phyloP scores from a whole-genome alignment of 2,329 filamentous ascomycete species.

The Talaromyces atroroseus region DNA sequence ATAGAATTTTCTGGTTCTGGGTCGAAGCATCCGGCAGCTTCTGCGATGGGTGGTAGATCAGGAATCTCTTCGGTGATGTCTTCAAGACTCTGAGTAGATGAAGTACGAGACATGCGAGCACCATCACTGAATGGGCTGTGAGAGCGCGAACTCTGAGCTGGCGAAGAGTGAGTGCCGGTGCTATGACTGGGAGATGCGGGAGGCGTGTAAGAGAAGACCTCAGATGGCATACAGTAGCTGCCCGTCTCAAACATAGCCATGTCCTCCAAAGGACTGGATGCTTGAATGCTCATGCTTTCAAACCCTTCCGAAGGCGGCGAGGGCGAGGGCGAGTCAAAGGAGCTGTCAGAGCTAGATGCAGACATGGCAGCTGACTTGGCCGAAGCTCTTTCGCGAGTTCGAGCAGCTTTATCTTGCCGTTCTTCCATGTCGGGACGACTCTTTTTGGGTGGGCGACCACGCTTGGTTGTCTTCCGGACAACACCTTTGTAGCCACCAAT shows the following conservation, averaged over 20 bases:
- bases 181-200: conserved; percentile 42
- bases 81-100: conserved; percentile 25
- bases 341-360: conserved; percentile 33
- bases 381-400: conserved; percentile 43
- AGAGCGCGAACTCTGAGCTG: conserved; percentile 29
- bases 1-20: conserved; percentile 20
- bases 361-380: conserved; percentile 33
- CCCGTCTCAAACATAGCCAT: conserved; percentile 25
- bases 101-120: conserved; percentile 32
- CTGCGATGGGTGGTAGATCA: conserved; percentile 23
- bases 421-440: conserved; percentile 55
- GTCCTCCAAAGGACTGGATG: conserved; percentile 29
- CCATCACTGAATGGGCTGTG: conserved; percentile 36
- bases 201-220: conserved; percentile 43
- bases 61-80: conserved; percentile 27
- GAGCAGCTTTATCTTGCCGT: conserved; percentile 51
- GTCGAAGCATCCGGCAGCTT: conserved; percentile 26
- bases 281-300: conserved; percentile 35
- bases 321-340: conserved; percentile 41
- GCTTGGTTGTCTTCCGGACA: conserved; percentile 61
- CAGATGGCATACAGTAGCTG: conserved; percentile 33
- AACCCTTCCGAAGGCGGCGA: conserved; percentile 40
- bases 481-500: conserved; percentile 86
- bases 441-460: conserved; percentile 61
- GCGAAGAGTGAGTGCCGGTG: conserved; percentile 34